Conservation (phyloP, 192 early-diverging fungal genomes). For the Haplosporangium gracile region DNA sequence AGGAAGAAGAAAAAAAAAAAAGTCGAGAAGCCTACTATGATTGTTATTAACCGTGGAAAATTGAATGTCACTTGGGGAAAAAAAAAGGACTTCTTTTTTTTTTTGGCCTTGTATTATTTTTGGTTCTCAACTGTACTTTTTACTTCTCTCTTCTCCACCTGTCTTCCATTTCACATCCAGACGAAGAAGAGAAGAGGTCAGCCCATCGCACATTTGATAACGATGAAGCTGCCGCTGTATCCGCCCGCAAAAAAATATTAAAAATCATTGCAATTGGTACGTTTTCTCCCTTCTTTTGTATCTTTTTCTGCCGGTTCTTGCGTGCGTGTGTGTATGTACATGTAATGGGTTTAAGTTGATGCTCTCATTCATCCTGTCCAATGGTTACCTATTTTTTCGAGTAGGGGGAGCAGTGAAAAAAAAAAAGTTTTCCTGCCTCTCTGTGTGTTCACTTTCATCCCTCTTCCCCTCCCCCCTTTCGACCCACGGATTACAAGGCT, state of each 20-base stretch:
- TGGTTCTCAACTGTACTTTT: not conserved
- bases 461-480: not conserved
- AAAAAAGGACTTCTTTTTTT: not conserved
- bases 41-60: not conserved
- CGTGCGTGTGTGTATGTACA: not conserved
- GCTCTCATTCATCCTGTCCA: not conserved
- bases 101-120: not conserved
- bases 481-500: not conserved
- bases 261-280: not conserved
- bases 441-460: not conserved
- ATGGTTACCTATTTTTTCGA: not conserved
- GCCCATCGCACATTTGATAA: not conserved
- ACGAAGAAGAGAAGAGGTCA: not conserved
- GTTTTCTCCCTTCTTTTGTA: not conserved
- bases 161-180: no score
- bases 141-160: not conserved
- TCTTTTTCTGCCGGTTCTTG: not conserved
- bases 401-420: not conserved
- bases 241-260: no score
- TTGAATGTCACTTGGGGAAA: not conserved
- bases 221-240: not conserved
- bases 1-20: not conserved
- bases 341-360: not conserved
- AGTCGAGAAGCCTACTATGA: no score
- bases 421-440: not conserved